Percentiles rank a stretch among this genome's conserved stretches.
Evolutionary conservation across 441 rosid species (phyloP).

Genomic region (Pelargonium myrrhifolium): DNA sequence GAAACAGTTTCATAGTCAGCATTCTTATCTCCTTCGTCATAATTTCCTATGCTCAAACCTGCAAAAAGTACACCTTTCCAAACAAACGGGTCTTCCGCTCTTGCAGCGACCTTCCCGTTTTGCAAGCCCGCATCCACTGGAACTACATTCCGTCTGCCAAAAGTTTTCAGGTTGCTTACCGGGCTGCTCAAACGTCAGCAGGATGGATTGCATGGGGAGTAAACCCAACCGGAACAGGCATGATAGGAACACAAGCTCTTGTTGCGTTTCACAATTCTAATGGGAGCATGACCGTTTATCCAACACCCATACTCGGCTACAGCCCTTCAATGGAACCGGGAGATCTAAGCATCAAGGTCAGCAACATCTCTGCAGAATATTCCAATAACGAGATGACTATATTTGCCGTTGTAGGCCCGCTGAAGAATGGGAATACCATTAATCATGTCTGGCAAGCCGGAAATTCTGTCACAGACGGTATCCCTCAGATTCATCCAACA

Average conservation of each 20-base stretch:
- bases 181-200: constrained; percentile 27
- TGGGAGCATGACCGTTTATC: constrained; percentile 21
- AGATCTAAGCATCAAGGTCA: constrained; percentile 23
- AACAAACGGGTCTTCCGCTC: constrained; percentile 17
- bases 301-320: constrained; percentile 24
- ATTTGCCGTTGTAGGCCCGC: constrained; percentile 26
- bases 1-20: constrained; percentile 9
- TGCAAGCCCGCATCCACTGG: constrained; percentile 36
- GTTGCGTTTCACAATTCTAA: constrained; percentile 30
- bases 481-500: constrained; percentile 24
- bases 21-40: constrained; percentile 12
- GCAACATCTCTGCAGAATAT: constrained; percentile 23
- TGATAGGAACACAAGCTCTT: constrained; percentile 45
- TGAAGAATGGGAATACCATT: constrained; percentile 21
- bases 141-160: constrained; percentile 23
- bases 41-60: constrained; percentile 22
- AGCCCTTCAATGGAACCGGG: constrained; percentile 24
- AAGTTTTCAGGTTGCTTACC: constrained; percentile 29
- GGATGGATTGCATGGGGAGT: constrained; percentile 50
- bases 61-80: constrained; percentile 26
- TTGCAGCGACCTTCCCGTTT: constrained; percentile 27
- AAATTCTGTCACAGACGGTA: constrained; percentile 16
- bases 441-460: constrained; percentile 37
- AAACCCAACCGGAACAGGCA: constrained; percentile 38
- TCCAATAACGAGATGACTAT: constrained; percentile 20